Evolutionary conservation across 805 yeast species (phyloP).

Genomic region (Zygosaccharomyces pseudorouxii): DNA sequence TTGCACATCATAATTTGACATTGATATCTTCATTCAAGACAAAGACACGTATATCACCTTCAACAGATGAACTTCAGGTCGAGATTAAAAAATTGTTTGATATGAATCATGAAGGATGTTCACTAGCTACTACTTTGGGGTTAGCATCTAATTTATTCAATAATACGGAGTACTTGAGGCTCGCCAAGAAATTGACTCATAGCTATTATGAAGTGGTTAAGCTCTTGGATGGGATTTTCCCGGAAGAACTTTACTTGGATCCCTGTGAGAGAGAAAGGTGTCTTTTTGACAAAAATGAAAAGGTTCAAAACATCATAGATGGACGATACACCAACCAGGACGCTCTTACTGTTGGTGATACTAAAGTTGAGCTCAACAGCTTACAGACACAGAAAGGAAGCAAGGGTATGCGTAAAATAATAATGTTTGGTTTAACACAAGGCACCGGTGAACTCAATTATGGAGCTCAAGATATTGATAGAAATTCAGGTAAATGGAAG

Average conservation of each 20-base stretch:
- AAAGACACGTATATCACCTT: constrained; percentile 18
- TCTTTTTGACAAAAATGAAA: constrained; percentile 18
- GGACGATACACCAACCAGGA: constrained; percentile 18
- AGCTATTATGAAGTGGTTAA: constrained; percentile 47
- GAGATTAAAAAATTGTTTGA: constrained; percentile 34
- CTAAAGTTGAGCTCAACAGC: constrained; percentile 6
- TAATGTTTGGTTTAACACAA: constrained; percentile 7
- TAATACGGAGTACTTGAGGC: constrained; percentile 6
- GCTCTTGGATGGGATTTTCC: constrained; percentile 32
- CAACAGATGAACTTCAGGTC: constrained; percentile 24
- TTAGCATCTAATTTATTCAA: constrained; percentile 42
- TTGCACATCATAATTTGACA: constrained; percentile 27
- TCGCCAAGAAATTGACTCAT: constrained; percentile 42
- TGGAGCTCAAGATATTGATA: constrained; percentile 13
- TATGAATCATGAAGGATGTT: constrained; percentile 48
- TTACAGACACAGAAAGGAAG: neutral
- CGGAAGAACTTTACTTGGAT: constrained; percentile 33
- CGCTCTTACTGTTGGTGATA: constrained; percentile 4
- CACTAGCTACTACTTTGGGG: constrained; percentile 51
- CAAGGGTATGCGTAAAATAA: constrained; percentile 4
- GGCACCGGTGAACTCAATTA: constrained; percentile 7
- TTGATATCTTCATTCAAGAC: constrained; percentile 21
- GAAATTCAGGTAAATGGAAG: constrained; percentile 14
- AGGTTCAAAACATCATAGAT: constrained; percentile 18
- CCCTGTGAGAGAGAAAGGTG: constrained; percentile 15